These are phyloP conservation scores for Salvia hispanica DNA, from an alignment of 257 asterid genomes.

Conservation along the genomic window DNA sequence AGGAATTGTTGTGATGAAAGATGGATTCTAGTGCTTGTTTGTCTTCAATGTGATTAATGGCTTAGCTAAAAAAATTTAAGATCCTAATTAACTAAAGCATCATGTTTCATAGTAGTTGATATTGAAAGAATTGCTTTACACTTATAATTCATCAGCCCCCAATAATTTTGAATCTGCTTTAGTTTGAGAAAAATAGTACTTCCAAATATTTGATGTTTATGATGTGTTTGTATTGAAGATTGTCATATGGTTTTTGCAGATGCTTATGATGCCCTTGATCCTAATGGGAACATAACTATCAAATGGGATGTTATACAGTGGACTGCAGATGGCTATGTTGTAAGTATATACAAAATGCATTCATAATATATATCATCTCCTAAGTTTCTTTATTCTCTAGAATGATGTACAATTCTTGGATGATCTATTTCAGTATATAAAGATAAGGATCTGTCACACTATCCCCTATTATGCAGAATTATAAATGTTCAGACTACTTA, in stretches of 20 bases:
- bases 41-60: neutral
- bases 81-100: neutral
- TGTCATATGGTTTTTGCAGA: slow-evolving; percentile 39
- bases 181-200: neutral
- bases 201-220: neutral
- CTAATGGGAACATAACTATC: slow-evolving; percentile 54
- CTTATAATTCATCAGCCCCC: too few species aligned
- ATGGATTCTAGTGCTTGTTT: neutral
- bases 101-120: neutral
- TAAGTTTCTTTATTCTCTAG: too few species aligned
- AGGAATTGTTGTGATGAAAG: neutral
- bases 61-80: neutral
- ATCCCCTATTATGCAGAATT: neutral
- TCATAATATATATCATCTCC: neutral
- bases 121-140: too few species aligned
- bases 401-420: too few species aligned
- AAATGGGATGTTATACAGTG: slow-evolving; percentile 62
- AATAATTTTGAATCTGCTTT: neutral
- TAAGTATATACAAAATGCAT: slow-evolving; percentile 33
- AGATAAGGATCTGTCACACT: neutral
- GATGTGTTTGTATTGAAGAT: neutral
- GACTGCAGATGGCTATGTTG: slow-evolving; percentile 59
- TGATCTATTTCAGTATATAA: neutral
- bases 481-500: too few species aligned
- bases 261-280: slow-evolving; percentile 63